Conservation (phyloP, 768 basidiomycete species). For the Hebeloma cylindrosporum region DNA sequence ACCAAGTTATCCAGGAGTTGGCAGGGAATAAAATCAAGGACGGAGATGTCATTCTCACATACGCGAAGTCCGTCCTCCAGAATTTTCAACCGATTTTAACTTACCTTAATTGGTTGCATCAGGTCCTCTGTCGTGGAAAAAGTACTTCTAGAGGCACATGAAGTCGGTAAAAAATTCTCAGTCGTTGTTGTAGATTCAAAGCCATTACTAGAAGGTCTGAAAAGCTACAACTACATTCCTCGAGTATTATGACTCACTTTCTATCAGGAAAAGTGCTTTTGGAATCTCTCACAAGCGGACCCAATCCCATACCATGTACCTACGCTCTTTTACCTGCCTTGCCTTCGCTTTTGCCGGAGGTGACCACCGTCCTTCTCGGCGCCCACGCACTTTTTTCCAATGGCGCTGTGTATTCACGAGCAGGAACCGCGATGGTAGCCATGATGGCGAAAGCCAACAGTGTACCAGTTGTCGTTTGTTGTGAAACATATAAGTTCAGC, state of each 20-base stretch:
- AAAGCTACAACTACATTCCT: background rate
- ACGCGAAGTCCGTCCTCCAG: conserved; percentile 64
- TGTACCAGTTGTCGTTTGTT: conserved; percentile 94
- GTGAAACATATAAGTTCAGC: conserved; percentile 98
- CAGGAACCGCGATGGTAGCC: conserved; percentile 93
- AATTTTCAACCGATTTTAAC: background rate
- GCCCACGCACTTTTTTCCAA: conserved; percentile 95
- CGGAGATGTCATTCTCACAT: conserved; percentile 90
- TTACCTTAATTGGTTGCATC: conserved; percentile 1
- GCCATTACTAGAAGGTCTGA: conserved; percentile 84
- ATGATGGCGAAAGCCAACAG: conserved; percentile 92
- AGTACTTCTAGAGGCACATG: conserved; percentile 75
- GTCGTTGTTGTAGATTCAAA: conserved; percentile 95
- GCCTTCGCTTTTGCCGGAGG: conserved; percentile 75
- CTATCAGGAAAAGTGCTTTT: conserved; percentile 75
- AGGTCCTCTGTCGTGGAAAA: conserved; percentile 96
- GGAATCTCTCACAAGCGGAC: conserved; percentile 59
- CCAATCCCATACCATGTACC: conserved; percentile 73
- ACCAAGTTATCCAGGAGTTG: conserved; percentile 87
- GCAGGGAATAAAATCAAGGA: conserved; percentile 93
- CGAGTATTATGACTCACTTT: conserved; percentile 3
- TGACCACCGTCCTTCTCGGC: conserved; percentile 84
- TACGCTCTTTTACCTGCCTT: conserved; percentile 90
- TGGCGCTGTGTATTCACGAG: conserved; percentile 89
- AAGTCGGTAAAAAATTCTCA: conserved; percentile 74